Conservation (phyloP, 257 asterid genomes). For the Oldenlandia corymbosa region DNA sequence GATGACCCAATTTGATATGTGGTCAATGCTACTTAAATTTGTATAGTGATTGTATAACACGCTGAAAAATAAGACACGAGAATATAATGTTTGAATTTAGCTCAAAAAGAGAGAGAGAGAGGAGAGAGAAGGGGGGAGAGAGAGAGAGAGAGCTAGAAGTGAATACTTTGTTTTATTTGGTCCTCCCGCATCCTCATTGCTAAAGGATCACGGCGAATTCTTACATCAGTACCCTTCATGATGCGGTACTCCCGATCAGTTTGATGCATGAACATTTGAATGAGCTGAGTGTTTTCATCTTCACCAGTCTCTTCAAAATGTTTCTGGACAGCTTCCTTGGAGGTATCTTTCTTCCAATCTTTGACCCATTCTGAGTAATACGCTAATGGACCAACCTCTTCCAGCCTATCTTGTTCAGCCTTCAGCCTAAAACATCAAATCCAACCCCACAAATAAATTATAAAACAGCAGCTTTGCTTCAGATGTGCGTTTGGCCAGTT, state of each 20-base stretch:
- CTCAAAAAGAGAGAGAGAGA: background rate
- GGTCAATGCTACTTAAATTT: too few relatives aligned
- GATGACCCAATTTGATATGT: too few relatives aligned
- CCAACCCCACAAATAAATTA: constrained; percentile 15
- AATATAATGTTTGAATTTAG: background rate
- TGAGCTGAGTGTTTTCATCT: constrained; percentile 78
- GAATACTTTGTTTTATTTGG: constrained; percentile 83
- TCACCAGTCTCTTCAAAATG: constrained; percentile 97
- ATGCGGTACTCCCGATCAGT: constrained; percentile 88
- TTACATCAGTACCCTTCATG: constrained; percentile 90
- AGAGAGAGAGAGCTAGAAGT: background rate
- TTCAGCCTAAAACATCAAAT: constrained; percentile 49
- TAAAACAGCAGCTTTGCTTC: constrained; percentile 2
- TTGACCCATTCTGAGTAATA: constrained; percentile 90
- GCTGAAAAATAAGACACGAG: too few relatives aligned
- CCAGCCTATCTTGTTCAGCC: constrained; percentile 65
- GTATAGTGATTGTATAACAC: too few relatives aligned
- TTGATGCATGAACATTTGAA: constrained; percentile 77
- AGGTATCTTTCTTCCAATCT: constrained; percentile 83
- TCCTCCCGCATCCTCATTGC: constrained; percentile 94
- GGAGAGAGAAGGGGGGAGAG: background rate
- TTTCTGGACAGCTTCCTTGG: constrained; percentile 76
- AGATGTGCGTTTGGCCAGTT: too few relatives aligned
- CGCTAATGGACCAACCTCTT: constrained; percentile 65
- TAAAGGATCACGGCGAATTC: constrained; percentile 81